Percentiles rank a stretch among this genome's conserved stretches.
phyloP scores from a whole-genome alignment of 2,329 filamentous ascomycete species.

The Fusarium verticillioides region DNA sequence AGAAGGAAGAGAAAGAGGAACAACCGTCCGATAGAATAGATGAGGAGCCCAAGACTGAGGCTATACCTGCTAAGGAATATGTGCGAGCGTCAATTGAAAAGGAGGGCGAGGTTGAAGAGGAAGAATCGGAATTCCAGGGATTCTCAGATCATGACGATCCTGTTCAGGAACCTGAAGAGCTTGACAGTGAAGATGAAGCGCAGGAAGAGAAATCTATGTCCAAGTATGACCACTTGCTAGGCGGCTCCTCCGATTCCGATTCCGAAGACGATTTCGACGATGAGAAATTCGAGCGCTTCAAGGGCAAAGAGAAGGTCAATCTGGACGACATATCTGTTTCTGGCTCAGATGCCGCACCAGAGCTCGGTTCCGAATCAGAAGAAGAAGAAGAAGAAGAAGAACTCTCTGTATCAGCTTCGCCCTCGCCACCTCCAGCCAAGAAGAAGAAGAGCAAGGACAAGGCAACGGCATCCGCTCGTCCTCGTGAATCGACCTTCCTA shows the following conservation, averaged over 20 bases:
- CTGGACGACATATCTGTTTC: slow-evolving; percentile 55
- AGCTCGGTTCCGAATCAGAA: slow-evolving; percentile 44
- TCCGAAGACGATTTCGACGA: slow-evolving; percentile 54
- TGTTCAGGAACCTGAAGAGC: slow-evolving; percentile 24
- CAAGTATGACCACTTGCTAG: slow-evolving; percentile 60
- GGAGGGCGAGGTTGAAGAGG: slow-evolving; percentile 41
- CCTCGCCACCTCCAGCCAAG: slow-evolving; percentile 49
- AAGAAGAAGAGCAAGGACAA: slow-evolving; percentile 49
- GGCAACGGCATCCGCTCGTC: slow-evolving; percentile 12
- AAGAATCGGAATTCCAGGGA: slow-evolving; percentile 52
- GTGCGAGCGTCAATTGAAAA: slow-evolving; percentile 36
- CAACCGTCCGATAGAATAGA: slow-evolving; percentile 42
- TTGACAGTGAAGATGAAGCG: slow-evolving; percentile 42
- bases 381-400: slow-evolving; percentile 20
- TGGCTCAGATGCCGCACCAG: slow-evolving; percentile 48
- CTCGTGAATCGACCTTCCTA: slow-evolving; percentile 69
- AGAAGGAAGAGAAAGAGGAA: slow-evolving; percentile 48
- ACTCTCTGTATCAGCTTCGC: slow-evolving; percentile 46
- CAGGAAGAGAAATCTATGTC: slow-evolving; percentile 50
- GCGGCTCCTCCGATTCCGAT: slow-evolving; percentile 54
- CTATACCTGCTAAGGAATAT: slow-evolving; percentile 30
- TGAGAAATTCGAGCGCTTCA: slow-evolving; percentile 46
- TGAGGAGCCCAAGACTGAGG: slow-evolving; percentile 23
- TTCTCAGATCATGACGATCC: slow-evolving; percentile 46
- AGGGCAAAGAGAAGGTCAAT: slow-evolving; percentile 51